Evolutionary conservation across 371 early-diverging fungal species (phyloP).

Genomic region (Choanephora cucurbitarum): DNA sequence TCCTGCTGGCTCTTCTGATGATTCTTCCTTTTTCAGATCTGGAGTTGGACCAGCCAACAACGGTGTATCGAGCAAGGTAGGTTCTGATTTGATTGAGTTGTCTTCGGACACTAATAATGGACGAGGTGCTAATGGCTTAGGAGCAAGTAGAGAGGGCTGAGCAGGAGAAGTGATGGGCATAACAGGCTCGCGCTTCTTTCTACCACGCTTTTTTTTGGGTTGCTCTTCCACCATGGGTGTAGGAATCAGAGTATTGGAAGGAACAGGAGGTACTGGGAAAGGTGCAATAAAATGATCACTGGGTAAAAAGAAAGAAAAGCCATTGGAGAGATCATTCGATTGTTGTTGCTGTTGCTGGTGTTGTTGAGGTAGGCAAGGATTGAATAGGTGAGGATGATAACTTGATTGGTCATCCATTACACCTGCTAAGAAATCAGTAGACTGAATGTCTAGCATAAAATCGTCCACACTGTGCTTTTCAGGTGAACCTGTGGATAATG

Average conservation of each 20-base stretch:
- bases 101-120: neutral
- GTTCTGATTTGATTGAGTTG: neutral
- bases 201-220: slow-evolving; percentile 25
- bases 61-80: neutral
- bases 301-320: slow-evolving; percentile 18
- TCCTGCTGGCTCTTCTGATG: too few relatives aligned
- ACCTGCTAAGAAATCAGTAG: neutral
- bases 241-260: slow-evolving; percentile 13
- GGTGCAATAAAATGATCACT: slow-evolving; percentile 3
- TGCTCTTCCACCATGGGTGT: slow-evolving; percentile 14
- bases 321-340: neutral
- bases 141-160: slow-evolving; percentile 11
- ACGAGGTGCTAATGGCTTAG: slow-evolving; percentile 23
- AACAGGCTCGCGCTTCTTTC: slow-evolving; percentile 25
- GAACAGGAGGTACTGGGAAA: slow-evolving; percentile 11
- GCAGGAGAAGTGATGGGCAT: neutral
- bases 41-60: slow-evolving; percentile 4
- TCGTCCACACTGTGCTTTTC: slow-evolving; percentile 3
- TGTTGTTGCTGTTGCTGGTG: neutral
- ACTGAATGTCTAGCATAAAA: slow-evolving; percentile 1
- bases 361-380: slow-evolving; percentile 1
- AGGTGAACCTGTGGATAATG: slow-evolving; percentile 2
- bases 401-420: slow-evolving; percentile 1
- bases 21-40: neutral
- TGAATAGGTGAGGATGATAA: neutral